phyloP scores from a whole-genome alignment of 2,329 filamentous ascomycete species.

The Cladorrhinum sp. region DNA sequence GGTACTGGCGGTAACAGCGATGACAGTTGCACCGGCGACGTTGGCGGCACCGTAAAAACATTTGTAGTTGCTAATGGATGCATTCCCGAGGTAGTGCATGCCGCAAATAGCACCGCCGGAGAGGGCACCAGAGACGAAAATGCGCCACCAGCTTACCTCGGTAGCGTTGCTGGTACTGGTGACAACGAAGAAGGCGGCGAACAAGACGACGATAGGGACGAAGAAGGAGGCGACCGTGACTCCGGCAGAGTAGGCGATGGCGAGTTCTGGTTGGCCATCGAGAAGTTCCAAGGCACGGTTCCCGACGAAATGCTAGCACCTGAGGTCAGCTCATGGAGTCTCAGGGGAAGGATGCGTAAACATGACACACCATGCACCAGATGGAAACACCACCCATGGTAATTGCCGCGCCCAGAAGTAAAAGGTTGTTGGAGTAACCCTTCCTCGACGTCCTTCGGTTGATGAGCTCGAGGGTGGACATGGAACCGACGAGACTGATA shows the following conservation, averaged over 20 bases:
- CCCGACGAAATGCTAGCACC: slow-evolving; percentile 72
- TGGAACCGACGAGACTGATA: slow-evolving; percentile 73
- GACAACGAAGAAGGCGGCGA: slow-evolving; percentile 67
- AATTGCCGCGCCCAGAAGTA: slow-evolving; percentile 62
- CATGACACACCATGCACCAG: slow-evolving; percentile 61
- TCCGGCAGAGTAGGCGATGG: slow-evolving; percentile 69
- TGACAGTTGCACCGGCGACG: slow-evolving; percentile 66
- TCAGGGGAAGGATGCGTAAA: slow-evolving; percentile 4
- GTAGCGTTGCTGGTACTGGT: slow-evolving; percentile 51
- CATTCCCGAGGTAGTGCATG: slow-evolving; percentile 88
- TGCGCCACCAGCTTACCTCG: slow-evolving; percentile 53
- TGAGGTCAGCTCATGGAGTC: neutral
- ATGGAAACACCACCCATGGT: slow-evolving; percentile 73
- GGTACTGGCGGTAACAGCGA: slow-evolving; percentile 70
- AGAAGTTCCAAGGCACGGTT: slow-evolving; percentile 74
- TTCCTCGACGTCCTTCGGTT: slow-evolving; percentile 69
- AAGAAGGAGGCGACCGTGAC: slow-evolving; percentile 78
- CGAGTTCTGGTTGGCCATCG: slow-evolving; percentile 57
- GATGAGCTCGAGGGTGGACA: slow-evolving; percentile 77
- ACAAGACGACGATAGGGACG: slow-evolving; percentile 71
- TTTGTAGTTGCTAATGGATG: slow-evolving; percentile 73
- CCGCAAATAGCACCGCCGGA: slow-evolving; percentile 74
- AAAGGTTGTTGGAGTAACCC: slow-evolving; percentile 65
- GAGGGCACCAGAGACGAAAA: slow-evolving; percentile 62
- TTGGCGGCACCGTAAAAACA: slow-evolving; percentile 59